Conservation (phyloP, 495 filamentous ascomycete genomes). For the Staphylotrichum tortipilum region DNA sequence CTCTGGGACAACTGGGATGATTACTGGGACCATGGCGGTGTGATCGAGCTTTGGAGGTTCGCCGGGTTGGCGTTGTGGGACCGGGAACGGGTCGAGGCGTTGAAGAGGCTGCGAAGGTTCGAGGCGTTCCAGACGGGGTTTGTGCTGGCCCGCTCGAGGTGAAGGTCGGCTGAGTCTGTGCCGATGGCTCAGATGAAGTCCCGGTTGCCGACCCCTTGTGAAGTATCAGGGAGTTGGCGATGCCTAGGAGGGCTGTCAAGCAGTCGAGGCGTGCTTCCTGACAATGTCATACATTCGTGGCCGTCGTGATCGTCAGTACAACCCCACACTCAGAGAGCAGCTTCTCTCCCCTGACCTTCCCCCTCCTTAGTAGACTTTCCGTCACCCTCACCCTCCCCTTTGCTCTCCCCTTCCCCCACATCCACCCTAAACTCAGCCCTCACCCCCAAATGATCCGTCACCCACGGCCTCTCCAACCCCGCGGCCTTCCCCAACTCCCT, state of each 20-base stretch:
- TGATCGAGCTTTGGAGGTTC: neutral
- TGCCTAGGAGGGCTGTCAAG: too few relatives aligned
- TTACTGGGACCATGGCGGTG: neutral
- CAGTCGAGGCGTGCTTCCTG: too few relatives aligned
- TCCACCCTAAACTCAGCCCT: constrained; percentile 12
- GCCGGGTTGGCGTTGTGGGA: neutral
- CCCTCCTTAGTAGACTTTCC: neutral
- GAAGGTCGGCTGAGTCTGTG: neutral
- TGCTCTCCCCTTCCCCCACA: neutral
- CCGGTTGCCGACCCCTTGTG: too few relatives aligned
- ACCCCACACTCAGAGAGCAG: too few relatives aligned
- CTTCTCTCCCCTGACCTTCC: neutral
- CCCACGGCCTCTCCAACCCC: constrained; percentile 17
- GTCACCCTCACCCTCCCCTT: neutral
- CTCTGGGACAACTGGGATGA: neutral
- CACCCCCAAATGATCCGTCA: constrained; percentile 24
- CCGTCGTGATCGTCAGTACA: too few relatives aligned
- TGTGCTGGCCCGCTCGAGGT: neutral
- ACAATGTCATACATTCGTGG: too few relatives aligned
- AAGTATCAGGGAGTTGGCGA: too few relatives aligned
- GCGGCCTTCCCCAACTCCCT: neutral
- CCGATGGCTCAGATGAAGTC: too few relatives aligned
- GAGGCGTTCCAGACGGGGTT: neutral
- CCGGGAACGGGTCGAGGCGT: constrained; percentile 1
- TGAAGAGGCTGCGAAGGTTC: neutral